These are phyloP conservation scores for Thermothielavioides terrestris DNA, from an alignment of 495 filamentous ascomycete species.

Conservation along the genomic window DNA sequence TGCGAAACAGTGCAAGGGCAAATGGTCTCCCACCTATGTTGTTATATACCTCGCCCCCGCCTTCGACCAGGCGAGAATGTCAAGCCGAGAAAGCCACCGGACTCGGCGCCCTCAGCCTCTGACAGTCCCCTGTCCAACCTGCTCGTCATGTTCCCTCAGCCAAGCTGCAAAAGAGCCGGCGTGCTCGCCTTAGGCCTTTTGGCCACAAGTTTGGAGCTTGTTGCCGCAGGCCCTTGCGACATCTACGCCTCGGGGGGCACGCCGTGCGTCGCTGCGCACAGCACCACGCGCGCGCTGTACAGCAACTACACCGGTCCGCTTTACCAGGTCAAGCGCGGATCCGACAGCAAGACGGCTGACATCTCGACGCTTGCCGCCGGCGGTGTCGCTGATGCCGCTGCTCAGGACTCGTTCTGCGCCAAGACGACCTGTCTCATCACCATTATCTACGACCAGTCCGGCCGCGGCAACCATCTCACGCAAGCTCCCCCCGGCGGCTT, in stretches of 20 bases:
- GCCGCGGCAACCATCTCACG: not conserved
- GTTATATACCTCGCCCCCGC: no score
- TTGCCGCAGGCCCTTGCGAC: not conserved
- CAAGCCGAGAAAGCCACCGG: no score
- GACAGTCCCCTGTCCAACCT: no score
- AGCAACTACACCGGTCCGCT: not conserved
- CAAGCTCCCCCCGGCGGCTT: not conserved
- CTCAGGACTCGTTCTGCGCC: not conserved
- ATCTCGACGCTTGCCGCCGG: not conserved
- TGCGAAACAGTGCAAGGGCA: no score
- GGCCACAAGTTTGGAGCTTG: not conserved
- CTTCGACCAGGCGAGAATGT: no score
- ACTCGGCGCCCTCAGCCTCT: no score
- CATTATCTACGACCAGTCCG: not conserved
- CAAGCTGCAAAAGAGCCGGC: not conserved
- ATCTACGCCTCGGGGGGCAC: not conserved
- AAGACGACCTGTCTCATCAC: not conserved
- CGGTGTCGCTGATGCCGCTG: not conserved
- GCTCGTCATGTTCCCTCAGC: not conserved
- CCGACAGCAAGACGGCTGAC: not conserved
- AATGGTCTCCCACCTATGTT: no score
- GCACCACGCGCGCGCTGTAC: not conserved
- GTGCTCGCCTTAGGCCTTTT: not conserved
- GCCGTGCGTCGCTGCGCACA: not conserved
- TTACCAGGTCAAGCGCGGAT: not conserved